A percentile compares a stretch with the other conserved stretches of the same genome.
Evolutionary conservation across 2,329 filamentous ascomycete genomes (phyloP).

Genomic region (Neopestalotiopsis rosae): DNA sequence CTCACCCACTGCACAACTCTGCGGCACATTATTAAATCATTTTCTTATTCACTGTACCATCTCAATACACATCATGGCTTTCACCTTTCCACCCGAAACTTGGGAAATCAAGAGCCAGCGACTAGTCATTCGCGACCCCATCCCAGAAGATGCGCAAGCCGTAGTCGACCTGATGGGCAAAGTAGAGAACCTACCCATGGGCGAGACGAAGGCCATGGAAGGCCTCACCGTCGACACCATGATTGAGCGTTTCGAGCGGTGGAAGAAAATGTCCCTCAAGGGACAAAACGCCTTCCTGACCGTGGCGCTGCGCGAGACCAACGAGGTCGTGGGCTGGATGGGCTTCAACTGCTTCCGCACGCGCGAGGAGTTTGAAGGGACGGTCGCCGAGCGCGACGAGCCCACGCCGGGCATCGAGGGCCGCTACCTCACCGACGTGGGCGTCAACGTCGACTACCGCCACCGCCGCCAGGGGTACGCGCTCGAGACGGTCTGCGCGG

Average conservation of each 20-base stretch:
- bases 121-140: constrained; percentile 5
- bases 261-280: neutral
- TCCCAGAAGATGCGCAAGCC: neutral
- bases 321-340: constrained; percentile 14
- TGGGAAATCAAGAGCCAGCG: constrained; percentile 7
- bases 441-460: constrained; percentile 7
- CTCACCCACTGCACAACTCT: neutral
- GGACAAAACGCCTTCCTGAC: constrained; percentile 9
- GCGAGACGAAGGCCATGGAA: neutral
- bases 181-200: constrained; percentile 10
- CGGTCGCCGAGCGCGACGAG: constrained; percentile 3
- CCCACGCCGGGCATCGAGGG: constrained; percentile 10
- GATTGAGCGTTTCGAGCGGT: constrained; percentile 4
- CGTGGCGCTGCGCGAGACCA: constrained; percentile 9
- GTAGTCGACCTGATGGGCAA: constrained; percentile 3
- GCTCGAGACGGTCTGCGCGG: neutral
- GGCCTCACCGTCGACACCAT: neutral
- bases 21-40: neutral
- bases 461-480: constrained; percentile 9
- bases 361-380: neutral
- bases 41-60: neutral
- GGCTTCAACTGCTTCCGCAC: constrained; percentile 17
- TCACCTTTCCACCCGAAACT: neutral
- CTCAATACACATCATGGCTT: constrained; percentile 1
- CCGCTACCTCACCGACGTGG: constrained; percentile 13